Base-by-base conservation (phyloP, 352 stramenopile genomes). In the Globisporangium nagaii region DNA sequence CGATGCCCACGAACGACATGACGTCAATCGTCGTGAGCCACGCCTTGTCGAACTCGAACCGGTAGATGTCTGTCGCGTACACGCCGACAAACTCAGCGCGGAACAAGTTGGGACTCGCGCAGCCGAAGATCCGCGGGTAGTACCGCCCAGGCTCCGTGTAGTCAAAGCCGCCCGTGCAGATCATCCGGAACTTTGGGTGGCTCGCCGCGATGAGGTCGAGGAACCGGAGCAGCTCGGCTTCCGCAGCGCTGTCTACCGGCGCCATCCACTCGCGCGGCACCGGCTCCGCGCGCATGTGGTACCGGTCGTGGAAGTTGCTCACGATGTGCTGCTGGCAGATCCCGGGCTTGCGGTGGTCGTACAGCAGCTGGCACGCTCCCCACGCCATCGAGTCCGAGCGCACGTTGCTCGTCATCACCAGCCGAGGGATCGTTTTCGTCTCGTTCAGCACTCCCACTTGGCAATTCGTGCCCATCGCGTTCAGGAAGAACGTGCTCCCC, bases 291-390 rank as follows among this genome's bases (percentile, higher is more conserved):
- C n/a, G 27, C 22, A 66, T 48, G 13, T 44, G 17, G 30, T 70
- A 70, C 10, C 62, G 37, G 2, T 44, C n/a, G 8, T 54, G 39
- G 40, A 70, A 70, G 19, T 47, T 45, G 37, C 22, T 53, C 0
- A 63, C 58, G 15, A 70, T 65, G 41, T 30, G 37, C n/a, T 53
- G 36, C 28, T 65, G 57, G 37, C 62, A 70, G 11, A 70, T 40
- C 5, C n/a, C 25, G 22, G 62, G 57, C 13, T 53, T 47, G 7
- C 52, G 62, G 25, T 69, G 41, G 12, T 41, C 41, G 22, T 49
- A 57, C 2, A 66, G 48, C 22, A 69, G 47, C 15, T 53, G 32
- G 25, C 62, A 69, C 3, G 39, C 34, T 0, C 41, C 51, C 62
- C 62, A 63, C 12, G 57, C 46, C 41, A 69, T 62, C 20, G 62